Percentiles rank a stretch among this genome's conserved stretches.
Evolutionary conservation across 2,329 filamentous ascomycete species (phyloP).

Genomic region (Exophiala dermatitidis): DNA sequence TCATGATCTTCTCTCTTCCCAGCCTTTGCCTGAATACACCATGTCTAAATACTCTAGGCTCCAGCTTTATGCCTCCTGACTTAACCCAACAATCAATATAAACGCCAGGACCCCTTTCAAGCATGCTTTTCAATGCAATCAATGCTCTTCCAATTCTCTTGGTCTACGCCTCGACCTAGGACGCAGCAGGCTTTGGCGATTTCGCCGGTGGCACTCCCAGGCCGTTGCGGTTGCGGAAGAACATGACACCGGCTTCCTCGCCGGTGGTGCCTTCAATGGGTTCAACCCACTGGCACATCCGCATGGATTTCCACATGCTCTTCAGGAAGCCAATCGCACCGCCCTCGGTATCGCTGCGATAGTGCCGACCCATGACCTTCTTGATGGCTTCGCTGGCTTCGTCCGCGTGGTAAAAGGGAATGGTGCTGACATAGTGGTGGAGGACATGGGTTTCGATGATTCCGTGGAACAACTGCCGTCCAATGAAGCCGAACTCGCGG

Average conservation of each 20-base stretch:
- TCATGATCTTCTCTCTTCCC: neutral
- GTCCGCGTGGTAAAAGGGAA: constrained; percentile 94
- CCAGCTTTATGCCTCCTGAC: neutral
- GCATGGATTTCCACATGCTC: constrained; percentile 70
- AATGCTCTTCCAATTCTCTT: neutral
- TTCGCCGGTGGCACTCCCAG: constrained; percentile 55
- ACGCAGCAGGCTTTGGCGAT: constrained; percentile 6
- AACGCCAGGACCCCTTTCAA: neutral
- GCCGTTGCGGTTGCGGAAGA: constrained; percentile 93
- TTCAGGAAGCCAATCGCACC: constrained; percentile 77
- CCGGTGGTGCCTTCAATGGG: constrained; percentile 73
- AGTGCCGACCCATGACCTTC: constrained; percentile 90
- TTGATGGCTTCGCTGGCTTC: constrained; percentile 93
- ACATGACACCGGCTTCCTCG: constrained; percentile 74
- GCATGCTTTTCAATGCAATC: constrained; percentile 1
- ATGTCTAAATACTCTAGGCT: neutral
- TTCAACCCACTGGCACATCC: constrained; percentile 97
- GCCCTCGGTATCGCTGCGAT: constrained; percentile 71
- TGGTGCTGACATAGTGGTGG: constrained; percentile 93
- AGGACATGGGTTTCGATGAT: constrained; percentile 97
- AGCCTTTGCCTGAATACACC: neutral
- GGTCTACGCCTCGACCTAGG: neutral
- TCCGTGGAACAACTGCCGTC: constrained; percentile 81
- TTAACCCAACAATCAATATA: neutral
- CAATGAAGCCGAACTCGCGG: constrained; percentile 94